phyloP scores from a whole-genome alignment of 106 monocot species.

The Apostasia shenzhenica region DNA sequence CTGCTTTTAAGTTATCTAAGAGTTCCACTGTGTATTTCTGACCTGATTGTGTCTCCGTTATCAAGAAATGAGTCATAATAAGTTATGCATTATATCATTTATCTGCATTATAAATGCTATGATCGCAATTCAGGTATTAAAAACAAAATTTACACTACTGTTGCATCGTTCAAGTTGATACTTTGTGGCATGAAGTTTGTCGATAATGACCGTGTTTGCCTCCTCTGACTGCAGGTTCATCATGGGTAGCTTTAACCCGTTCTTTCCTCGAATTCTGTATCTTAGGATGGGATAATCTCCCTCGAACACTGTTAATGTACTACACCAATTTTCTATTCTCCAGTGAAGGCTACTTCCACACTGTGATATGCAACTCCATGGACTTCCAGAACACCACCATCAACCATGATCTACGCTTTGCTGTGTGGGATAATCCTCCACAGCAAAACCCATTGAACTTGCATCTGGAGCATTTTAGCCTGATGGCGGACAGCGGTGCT shows the following conservation, averaged over 20 bases:
- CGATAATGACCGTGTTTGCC: too few species aligned
- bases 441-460: conserved; percentile 47
- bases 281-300: conserved; percentile 93
- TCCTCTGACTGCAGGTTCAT: conserved; percentile 42
- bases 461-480: conserved; percentile 42
- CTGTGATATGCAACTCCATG: conserved; percentile 87
- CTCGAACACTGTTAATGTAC: conserved; percentile 86
- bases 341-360: conserved; percentile 81
- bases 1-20: too few species aligned
- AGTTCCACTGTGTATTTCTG: too few species aligned
- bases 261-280: conserved; percentile 87
- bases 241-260: conserved; percentile 53
- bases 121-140: too few species aligned
- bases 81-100: too few species aligned
- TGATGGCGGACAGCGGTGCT: conserved; percentile 61
- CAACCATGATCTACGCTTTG: conserved; percentile 64
- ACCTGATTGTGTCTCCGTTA: too few species aligned
- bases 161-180: too few species aligned
- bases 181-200: too few species aligned
- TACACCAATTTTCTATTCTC: conserved; percentile 78
- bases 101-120: too few species aligned
- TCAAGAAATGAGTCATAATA: too few species aligned
- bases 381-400: conserved; percentile 86
- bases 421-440: conserved; percentile 59
- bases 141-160: too few species aligned